Evolutionary conservation across 2,329 filamentous ascomycete species (phyloP), one percentile per base, ranked within the genome.

Genomic region (Pseudogymnoascus sp.): DNA sequence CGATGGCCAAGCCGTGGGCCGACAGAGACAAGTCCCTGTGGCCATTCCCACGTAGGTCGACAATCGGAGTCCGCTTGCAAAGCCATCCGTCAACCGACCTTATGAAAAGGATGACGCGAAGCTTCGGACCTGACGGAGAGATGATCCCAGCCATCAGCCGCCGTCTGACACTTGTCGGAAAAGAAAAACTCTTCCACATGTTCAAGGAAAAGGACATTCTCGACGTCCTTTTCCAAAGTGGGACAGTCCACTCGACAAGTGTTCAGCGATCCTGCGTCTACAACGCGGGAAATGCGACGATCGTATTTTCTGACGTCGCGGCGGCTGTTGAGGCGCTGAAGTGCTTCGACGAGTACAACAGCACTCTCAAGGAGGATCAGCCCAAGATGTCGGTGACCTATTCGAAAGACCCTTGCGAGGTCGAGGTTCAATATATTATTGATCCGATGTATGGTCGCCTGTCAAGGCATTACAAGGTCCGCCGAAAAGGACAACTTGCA

Each of bases 241-340:
- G 14, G 11, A 14, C 14, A 1, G 20, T 54, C 1, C 4, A 2
- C 5, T 1, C 35, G 18, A 66, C 70, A 2, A 61, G 64, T 18
- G 62, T 72, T 5, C 68, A 71, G 57, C 43, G 66, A 50, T 61
- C 69, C 30, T 68, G 65, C 63, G 37, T 71, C 18, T 71, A 71
- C 57, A 72, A 72, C 59, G 66, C 67, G 18, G 70, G 70, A 0
- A 72, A 72, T 58, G 70, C 70, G 0, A 72, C 70, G 1, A 63
- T 71, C 11, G 63, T 71, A 2, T 71, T 72, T 57, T 60, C 68
- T 0, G 66, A 69, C 59, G 70, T 72, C 1, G 57, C 58, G 1
- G 58, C 62, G 2, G 68, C 69, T 2, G 18, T 50, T 6, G n/a
- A n/a, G 6, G 35, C 35, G 2, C 12, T 37, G 5, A 16, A 8